phyloP scores from a whole-genome alignment of 75 land plant species.

The Selaginella moellendorffii region DNA sequence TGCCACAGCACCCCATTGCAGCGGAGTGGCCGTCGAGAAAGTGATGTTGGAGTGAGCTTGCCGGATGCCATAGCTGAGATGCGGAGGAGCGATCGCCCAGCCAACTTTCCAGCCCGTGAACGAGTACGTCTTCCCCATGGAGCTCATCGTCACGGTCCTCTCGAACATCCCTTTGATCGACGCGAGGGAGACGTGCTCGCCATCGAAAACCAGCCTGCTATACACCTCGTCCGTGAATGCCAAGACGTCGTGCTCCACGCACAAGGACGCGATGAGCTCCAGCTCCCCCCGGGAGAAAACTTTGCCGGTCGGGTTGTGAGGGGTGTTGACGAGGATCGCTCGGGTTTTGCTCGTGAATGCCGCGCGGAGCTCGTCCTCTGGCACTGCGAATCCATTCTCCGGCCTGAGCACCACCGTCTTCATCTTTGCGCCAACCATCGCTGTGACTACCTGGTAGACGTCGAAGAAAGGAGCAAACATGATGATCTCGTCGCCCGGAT shows the following conservation, averaged over 20 bases:
- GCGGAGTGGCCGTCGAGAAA: conserved; percentile 82
- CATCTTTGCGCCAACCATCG: conserved; percentile 82
- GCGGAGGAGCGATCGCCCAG: conserved; percentile 92
- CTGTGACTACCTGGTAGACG: conserved; percentile 74
- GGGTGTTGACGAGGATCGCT: conserved; percentile 83
- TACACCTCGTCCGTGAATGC: conserved; percentile 89
- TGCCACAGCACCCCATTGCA: conserved; percentile 68
- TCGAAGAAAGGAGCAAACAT: conserved; percentile 91
- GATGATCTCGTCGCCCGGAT: conserved; percentile 94
- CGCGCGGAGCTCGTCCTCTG: conserved; percentile 63
- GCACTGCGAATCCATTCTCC: conserved; percentile 81
- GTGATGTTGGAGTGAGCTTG: conserved; percentile 89
- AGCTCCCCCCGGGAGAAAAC: conserved; percentile 83
- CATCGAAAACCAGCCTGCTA: conserved; percentile 63
- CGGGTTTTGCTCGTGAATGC: conserved; percentile 59
- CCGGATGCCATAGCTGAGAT: conserved; percentile 83
- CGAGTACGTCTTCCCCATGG: conserved; percentile 93
- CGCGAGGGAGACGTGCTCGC: conserved; percentile 83
- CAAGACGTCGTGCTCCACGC: conserved; percentile 79
- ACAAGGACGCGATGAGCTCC: conserved; percentile 67
- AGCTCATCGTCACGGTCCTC: conserved; percentile 86
- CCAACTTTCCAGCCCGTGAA: conserved; percentile 98
- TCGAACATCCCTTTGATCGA: conserved; percentile 92
- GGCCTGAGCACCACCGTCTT: conserved; percentile 62
- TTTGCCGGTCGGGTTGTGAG: conserved; percentile 97